Percentiles rank a stretch among this genome's conserved stretches.
These are phyloP conservation scores for Botrytis aclada DNA, from an alignment of 2,329 filamentous ascomycete genomes.

Conservation along the genomic window DNA sequence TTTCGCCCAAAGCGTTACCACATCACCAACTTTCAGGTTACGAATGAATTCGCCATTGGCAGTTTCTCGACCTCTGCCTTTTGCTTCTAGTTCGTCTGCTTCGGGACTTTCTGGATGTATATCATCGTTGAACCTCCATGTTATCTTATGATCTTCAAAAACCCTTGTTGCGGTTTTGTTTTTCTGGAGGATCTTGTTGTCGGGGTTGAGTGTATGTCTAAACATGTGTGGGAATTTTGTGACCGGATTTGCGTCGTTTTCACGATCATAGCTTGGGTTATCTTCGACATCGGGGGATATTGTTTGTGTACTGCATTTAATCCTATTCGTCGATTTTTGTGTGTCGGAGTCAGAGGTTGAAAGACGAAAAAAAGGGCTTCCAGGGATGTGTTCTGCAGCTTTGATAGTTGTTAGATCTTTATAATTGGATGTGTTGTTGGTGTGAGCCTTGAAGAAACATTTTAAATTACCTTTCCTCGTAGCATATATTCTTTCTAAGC, in stretches of 20 bases:
- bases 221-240: conserved; percentile 23
- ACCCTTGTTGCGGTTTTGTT: conserved; percentile 45
- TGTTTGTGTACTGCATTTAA: conserved; percentile 40
- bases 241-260: neutral
- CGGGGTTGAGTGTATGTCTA: conserved; percentile 42
- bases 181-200: conserved; percentile 43
- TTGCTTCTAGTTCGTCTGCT: conserved; percentile 37
- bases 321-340: neutral
- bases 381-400: neutral
- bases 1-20: conserved; percentile 27
- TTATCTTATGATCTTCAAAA: conserved; percentile 46
- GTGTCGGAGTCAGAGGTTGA: neutral
- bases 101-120: conserved; percentile 44
- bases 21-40: conserved; percentile 41
- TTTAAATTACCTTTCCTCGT: conserved; percentile 27
- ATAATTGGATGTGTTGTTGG: neutral
- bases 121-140: conserved; percentile 53
- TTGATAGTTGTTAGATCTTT: neutral
- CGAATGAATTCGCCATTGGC: conserved; percentile 55
- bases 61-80: conserved; percentile 51
- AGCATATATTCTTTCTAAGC: conserved; percentile 54
- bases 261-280: conserved; percentile 14
- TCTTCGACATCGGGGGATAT: conserved; percentile 36
- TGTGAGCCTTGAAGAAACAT: neutral
- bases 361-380: conserved; percentile 15